Conservation (phyloP, 202 grass and related monocot genomes). For the Digitaria exilis region DNA sequence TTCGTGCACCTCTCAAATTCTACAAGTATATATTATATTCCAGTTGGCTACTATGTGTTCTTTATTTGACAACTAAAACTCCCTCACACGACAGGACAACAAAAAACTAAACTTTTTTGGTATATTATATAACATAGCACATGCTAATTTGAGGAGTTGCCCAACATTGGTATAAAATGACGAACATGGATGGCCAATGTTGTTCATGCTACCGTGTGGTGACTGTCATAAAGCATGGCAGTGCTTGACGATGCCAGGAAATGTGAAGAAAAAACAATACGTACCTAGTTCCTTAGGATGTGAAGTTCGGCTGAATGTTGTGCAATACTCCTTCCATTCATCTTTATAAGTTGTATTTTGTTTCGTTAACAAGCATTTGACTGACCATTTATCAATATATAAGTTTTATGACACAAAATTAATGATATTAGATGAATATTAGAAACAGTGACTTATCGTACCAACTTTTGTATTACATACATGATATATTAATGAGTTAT, state of each 20-base stretch:
- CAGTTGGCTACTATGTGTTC: not conserved
- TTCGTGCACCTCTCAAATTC: slow-evolving; percentile 24
- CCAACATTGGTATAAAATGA: not conserved
- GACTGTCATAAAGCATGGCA: not conserved
- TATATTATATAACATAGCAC: not conserved
- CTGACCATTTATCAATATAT: not conserved
- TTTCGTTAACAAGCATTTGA: not conserved
- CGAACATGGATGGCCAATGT: not conserved
- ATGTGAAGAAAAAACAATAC: not conserved
- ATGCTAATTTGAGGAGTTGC: not conserved
- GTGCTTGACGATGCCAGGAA: not conserved
- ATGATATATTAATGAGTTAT: too few species aligned
- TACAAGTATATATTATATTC: not conserved
- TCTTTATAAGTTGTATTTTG: not conserved
- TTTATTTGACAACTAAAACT: not conserved
- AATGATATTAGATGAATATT: too few species aligned
- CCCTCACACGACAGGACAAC: not conserved
- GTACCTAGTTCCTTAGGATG: not conserved
- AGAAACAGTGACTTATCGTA: too few species aligned
- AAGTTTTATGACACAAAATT: too few species aligned
- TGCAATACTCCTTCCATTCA: not conserved
- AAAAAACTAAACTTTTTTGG: too few species aligned
- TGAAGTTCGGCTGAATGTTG: not conserved
- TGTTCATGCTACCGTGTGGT: not conserved
- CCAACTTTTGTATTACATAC: too few species aligned